These are phyloP conservation scores for Cyclospora cayetanensis DNA, from an alignment of 169 alveolate genomes.

Conservation along the genomic window DNA sequence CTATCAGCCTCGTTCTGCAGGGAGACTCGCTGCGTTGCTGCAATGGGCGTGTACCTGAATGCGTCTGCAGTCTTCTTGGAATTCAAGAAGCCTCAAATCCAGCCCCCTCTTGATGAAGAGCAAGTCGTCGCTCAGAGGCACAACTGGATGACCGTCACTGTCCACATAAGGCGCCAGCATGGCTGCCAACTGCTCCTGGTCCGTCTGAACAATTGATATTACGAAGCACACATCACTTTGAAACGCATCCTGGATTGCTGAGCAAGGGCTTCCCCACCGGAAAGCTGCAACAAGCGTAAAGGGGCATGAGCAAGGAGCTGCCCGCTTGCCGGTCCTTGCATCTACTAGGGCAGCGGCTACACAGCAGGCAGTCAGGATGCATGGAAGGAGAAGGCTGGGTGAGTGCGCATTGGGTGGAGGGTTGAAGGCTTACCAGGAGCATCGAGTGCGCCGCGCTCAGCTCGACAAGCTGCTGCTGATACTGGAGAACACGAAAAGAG, in stretches of 20 bases:
- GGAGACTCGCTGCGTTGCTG: no score
- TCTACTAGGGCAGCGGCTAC: background rate
- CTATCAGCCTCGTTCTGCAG: no score
- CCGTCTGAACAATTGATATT: slow-evolving; percentile 34
- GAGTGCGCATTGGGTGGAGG: background rate
- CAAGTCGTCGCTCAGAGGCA: slow-evolving; percentile 53
- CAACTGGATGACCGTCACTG: background rate
- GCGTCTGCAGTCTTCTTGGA: slow-evolving; percentile 74
- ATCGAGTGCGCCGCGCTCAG: slow-evolving; percentile 66
- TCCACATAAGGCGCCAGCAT: slow-evolving; percentile 57
- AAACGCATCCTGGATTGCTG: background rate
- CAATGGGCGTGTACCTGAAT: slow-evolving; percentile 68
- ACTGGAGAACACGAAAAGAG: slow-evolving; percentile 38
- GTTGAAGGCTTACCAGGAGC: slow-evolving; percentile 50
- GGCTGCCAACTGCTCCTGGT: slow-evolving; percentile 65
- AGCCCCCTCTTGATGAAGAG: slow-evolving; percentile 67
- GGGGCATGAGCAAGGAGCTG: background rate
- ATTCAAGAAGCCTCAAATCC: slow-evolving; percentile 70
- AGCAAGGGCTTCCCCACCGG: background rate
- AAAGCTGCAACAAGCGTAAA: background rate
- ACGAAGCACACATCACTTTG: background rate
- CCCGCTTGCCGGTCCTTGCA: background rate
- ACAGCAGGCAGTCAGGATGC: background rate
- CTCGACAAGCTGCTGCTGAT: slow-evolving; percentile 73
- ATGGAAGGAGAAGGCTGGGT: background rate